Conservation (phyloP, 352 stramenopile species). For the Globisporangium mamillatum region DNA sequence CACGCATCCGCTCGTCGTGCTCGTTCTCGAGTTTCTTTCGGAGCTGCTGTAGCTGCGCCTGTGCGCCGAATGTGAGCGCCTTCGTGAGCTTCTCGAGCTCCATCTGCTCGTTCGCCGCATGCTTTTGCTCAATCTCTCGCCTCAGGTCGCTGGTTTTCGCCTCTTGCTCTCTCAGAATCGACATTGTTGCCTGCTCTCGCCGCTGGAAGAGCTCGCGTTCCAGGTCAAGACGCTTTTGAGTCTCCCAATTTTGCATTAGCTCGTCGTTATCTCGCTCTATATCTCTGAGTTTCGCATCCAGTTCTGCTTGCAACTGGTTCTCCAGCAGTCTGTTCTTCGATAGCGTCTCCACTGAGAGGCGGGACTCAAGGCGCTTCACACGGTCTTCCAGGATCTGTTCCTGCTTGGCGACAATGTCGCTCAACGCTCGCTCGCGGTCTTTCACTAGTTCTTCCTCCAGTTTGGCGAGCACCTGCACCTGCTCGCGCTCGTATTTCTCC, state of each 20-base stretch:
- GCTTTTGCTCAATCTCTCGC: constrained; percentile 34
- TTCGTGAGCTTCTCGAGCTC: constrained; percentile 63
- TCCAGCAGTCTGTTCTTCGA: constrained; percentile 30
- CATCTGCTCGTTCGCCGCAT: constrained; percentile 33
- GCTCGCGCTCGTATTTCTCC: constrained; percentile 45
- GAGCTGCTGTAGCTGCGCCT: constrained; percentile 62
- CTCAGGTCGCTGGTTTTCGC: constrained; percentile 38
- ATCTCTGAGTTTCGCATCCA: constrained; percentile 24
- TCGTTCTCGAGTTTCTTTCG: constrained; percentile 36
- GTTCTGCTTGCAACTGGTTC: constrained; percentile 35
- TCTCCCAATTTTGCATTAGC: constrained; percentile 34
- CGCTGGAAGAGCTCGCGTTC: constrained; percentile 43
- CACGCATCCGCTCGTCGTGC: constrained; percentile 32
- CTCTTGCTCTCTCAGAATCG: constrained; percentile 45
- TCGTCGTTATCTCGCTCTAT: constrained; percentile 32
- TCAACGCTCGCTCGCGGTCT: constrained; percentile 32
- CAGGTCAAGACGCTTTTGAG: constrained; percentile 38
- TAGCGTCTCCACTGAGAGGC: constrained; percentile 37
- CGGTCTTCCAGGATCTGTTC: constrained; percentile 35
- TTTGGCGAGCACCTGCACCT: constrained; percentile 29
- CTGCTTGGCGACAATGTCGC: constrained; percentile 34
- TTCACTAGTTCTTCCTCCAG: constrained; percentile 26
- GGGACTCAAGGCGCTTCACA: constrained; percentile 33
- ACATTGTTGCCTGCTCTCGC: constrained; percentile 33
- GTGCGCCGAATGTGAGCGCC: constrained; percentile 50